These are phyloP conservation scores for Agapanthus africanus DNA, from an alignment of 106 monocot species.

Conservation along the genomic window DNA sequence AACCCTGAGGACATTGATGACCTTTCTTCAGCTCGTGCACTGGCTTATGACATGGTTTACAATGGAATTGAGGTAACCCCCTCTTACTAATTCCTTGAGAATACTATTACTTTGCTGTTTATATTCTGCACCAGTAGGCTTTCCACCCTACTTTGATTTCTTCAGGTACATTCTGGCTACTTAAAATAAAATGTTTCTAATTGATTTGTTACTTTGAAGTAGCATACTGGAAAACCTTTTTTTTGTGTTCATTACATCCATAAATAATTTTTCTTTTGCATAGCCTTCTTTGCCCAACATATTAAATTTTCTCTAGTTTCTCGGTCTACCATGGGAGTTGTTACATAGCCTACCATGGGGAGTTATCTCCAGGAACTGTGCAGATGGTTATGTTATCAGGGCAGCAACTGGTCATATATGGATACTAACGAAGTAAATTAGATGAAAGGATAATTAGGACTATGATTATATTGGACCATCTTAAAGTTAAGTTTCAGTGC, in stretches of 20 bases:
- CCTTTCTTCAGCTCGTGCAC: constrained; percentile 74
- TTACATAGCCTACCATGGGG: too few species aligned
- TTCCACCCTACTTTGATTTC: neutral
- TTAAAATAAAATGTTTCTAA: neutral
- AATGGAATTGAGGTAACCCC: constrained; percentile 86
- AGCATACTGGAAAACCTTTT: neutral
- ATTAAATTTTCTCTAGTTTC: neutral
- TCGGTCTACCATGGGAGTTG: too few species aligned
- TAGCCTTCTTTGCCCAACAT: neutral
- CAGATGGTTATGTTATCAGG: too few species aligned
- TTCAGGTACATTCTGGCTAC: neutral
- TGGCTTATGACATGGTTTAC: constrained; percentile 99
- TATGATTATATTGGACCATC: too few species aligned
- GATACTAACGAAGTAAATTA: too few species aligned
- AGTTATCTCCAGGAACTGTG: too few species aligned
- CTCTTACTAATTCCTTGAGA: neutral
- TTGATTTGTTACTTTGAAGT: neutral
- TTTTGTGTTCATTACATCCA: neutral
- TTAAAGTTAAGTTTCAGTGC: too few species aligned
- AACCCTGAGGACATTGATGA: constrained; percentile 88
- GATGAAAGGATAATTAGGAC: too few species aligned
- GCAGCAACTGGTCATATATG: too few species aligned
- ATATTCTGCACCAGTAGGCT: neutral
- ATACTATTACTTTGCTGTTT: neutral
- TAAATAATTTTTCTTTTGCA: neutral